These are phyloP conservation scores for Parastagonospora nodorum DNA, from an alignment of 2,329 filamentous ascomycete genomes.

Conservation along the genomic window DNA sequence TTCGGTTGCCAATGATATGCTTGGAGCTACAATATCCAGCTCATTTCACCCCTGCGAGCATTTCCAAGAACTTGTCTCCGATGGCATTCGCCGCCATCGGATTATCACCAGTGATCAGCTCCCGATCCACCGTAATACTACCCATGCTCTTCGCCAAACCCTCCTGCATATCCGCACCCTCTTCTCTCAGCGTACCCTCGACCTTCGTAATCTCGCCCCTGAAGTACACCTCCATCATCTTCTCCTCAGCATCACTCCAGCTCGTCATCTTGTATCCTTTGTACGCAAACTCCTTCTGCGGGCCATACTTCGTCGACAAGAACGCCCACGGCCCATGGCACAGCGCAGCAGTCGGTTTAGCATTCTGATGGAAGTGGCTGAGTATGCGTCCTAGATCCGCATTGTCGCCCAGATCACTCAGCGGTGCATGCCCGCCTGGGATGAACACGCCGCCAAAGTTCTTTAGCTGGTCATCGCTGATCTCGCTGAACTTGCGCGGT, in stretches of 20 bases:
- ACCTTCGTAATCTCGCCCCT: conserved; percentile 52
- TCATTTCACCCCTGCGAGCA: conserved; percentile 24
- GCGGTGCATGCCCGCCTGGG: conserved; percentile 53
- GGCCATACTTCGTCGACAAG: conserved; percentile 48
- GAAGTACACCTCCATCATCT: conserved; percentile 51
- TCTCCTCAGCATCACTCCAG: conserved; percentile 54
- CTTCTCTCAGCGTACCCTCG: conserved; percentile 45
- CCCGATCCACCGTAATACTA: conserved; percentile 50
- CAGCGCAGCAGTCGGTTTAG: conserved; percentile 53
- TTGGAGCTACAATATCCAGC: too few species aligned
- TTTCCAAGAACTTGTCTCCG: conserved; percentile 41
- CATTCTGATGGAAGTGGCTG: conserved; percentile 46
- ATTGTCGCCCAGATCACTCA: conserved; percentile 50
- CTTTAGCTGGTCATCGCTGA: conserved; percentile 49
- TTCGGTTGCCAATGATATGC: too few species aligned
- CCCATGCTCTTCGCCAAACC: conserved; percentile 48
- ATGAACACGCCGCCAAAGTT: conserved; percentile 51
- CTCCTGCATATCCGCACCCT: conserved; percentile 53
- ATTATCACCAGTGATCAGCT: conserved; percentile 44
- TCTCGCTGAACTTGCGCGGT: conserved; percentile 47
- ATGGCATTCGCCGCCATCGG: conserved; percentile 40
- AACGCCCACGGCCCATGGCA: conserved; percentile 56
- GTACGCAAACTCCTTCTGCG: conserved; percentile 48
- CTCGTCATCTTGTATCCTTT: conserved; percentile 54
- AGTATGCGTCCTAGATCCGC: conserved; percentile 51